Evolutionary conservation across 768 basidiomycete genomes (phyloP).

Genomic region (Tephrocybe sp.): DNA sequence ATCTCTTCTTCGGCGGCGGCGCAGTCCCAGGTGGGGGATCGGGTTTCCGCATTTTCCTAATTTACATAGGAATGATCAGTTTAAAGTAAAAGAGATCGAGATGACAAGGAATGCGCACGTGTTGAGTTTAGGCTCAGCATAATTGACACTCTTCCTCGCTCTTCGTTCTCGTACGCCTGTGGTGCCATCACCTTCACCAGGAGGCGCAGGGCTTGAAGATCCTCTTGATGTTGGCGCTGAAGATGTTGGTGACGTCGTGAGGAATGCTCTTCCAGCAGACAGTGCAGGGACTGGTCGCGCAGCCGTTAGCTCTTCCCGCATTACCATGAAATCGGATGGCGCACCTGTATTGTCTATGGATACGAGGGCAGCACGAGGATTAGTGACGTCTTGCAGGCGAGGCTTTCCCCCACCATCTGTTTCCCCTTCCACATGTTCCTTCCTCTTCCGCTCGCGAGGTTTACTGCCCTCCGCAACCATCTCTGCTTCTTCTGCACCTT

Average conservation of each 20-base stretch:
- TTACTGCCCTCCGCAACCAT: conserved; percentile 11
- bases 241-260: conserved; percentile 34
- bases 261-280: conserved; percentile 16
- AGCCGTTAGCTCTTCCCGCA: neutral
- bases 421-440: conserved; percentile 31
- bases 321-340: conserved; percentile 1
- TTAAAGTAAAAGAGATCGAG: neutral
- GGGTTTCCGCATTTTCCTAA: conserved; percentile 89
- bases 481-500: conserved; percentile 30
- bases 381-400: conserved; percentile 67
- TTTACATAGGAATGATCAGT: neutral
- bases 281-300: conserved; percentile 16
- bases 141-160: conserved; percentile 78
- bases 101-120: conserved; percentile 52
- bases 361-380: conserved; percentile 46
- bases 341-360: conserved; percentile 46
- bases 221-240: conserved; percentile 49
- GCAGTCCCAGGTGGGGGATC: conserved; percentile 45
- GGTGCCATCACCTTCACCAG: conserved; percentile 30
- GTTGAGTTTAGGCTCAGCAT: conserved; percentile 85
- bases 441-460: conserved; percentile 34
- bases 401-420: conserved; percentile 41
- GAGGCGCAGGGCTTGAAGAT: conserved; percentile 44
- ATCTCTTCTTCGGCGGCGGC: conserved; percentile 43
- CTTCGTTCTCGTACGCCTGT: conserved; percentile 54